Evolutionary conservation across 805 yeast species (phyloP).

Genomic region (Peterozyma toletana): DNA sequence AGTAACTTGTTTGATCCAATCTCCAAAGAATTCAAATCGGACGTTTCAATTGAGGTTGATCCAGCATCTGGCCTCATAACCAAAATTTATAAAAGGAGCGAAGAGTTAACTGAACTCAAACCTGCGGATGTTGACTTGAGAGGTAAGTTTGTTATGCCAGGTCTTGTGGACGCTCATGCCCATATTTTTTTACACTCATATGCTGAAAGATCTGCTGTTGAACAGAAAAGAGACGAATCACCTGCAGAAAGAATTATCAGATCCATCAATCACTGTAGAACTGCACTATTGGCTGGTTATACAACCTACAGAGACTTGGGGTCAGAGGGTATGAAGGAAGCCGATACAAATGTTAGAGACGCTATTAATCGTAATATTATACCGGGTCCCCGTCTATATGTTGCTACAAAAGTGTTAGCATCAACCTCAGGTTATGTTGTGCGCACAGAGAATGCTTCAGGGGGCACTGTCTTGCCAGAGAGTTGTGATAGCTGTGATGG

Average conservation of each 20-base stretch:
- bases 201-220: conserved; percentile 18
- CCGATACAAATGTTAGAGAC: conserved; percentile 20
- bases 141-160: conserved; percentile 17
- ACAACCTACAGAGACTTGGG: conserved; percentile 23
- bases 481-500: conserved; percentile 20
- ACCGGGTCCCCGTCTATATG: conserved; percentile 18
- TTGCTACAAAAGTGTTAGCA: conserved; percentile 18
- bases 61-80: conserved; percentile 15
- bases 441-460: conserved; percentile 17
- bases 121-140: conserved; percentile 16
- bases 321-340: conserved; percentile 20
- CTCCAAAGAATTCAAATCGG: conserved; percentile 7
- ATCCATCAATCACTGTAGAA: conserved; percentile 18
- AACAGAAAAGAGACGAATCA: conserved; percentile 19
- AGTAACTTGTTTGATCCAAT: conserved; percentile 15
- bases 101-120: conserved; percentile 2
- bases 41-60: conserved; percentile 14
- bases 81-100: conserved; percentile 8
- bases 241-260: conserved; percentile 19
- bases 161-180: conserved; percentile 22
- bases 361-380: conserved; percentile 19
- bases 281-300: conserved; percentile 18
- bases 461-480: conserved; percentile 16
- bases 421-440: conserved; percentile 16
- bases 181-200: conserved; percentile 21